Evolutionary conservation across 108 stramenopile genomes (phyloP), one percentile per base, ranked within the genome.

Genomic region (Nitzschia sp.): DNA sequence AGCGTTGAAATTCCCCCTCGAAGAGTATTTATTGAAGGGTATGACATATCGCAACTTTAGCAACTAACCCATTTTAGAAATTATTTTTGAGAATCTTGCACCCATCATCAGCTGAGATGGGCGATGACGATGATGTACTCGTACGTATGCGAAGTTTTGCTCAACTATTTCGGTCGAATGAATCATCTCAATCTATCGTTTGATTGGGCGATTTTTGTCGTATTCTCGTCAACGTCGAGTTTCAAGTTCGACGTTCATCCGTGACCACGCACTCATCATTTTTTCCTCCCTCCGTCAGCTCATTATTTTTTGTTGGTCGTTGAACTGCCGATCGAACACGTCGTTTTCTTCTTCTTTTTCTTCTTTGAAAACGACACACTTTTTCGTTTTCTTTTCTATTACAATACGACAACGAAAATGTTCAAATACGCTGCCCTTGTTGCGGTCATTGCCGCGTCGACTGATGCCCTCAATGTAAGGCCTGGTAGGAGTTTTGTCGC

Each of bases 211-310:
- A 50, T 22, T 21, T 50, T 50, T 50, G 8, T 50, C 48, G 48
- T 13, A 41, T 11, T 13, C 38, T 41, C 13, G 11, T 41, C 13
- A 6, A 6, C 38, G 11, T 11, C 13, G 11, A 41, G 11, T 41
- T 41, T 11, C 48, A n/a, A 5, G 29, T 56, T 32, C 29, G 21
- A 11, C 5, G 31, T 26, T 8, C 5, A 8, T 56, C 27, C 27
- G n/a, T n/a, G 31, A 56, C 55, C 55, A 56, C 55, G 55, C 55
- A 56, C 55, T 56, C n/a, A n/a, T 56, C 55, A 56, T 56, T 56
- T 56, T 56, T 56, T 56, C 55, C 26, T 6, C 55, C 9, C 3
- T 5, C 27, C 13, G 9, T 29, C 55, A 4, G n/a, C 4, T 25
- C 50, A 25, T 23, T 17, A 30, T 28, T 28, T 28, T 29, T 17